phyloP scores from a whole-genome alignment of 192 early-diverging fungal genomes.

The Coemansia sp. region DNA sequence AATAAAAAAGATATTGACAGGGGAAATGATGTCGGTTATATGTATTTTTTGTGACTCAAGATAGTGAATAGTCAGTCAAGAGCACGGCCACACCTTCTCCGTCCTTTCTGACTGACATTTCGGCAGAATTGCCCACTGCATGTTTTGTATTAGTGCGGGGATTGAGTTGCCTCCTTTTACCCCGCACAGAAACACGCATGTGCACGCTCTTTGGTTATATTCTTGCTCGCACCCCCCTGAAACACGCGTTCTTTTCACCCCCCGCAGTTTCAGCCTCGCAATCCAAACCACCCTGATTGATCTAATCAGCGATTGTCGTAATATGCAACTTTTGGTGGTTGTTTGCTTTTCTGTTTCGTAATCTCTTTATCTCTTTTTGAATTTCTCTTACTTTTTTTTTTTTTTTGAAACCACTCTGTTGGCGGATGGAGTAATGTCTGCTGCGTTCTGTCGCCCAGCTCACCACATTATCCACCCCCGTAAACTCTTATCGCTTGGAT shows the following conservation, averaged over 20 bases:
- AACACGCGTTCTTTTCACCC: not conserved
- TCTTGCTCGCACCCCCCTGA: not conserved
- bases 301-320: not conserved
- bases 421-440: conserved; percentile 16
- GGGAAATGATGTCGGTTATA: not conserved
- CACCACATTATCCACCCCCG: not conserved
- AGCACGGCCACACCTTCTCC: not conserved
- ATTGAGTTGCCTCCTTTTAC: not conserved
- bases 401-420: not conserved
- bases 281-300: not conserved
- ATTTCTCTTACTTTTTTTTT: not conserved
- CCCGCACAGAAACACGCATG: not conserved
- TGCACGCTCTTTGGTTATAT: not conserved
- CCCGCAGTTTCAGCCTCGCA: not conserved
- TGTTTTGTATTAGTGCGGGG: not conserved
- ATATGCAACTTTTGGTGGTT: not conserved
- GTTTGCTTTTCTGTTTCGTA: not conserved
- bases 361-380: not conserved
- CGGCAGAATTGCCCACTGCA: not conserved
- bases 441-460: conserved; percentile 11
- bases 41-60: not conserved
- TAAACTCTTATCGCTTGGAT: not conserved
- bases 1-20: not conserved
- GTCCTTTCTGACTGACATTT: not conserved
- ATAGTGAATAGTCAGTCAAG: not conserved